Conservation (phyloP, 345 rosid species). For the Erysimum cheiranthoides region DNA sequence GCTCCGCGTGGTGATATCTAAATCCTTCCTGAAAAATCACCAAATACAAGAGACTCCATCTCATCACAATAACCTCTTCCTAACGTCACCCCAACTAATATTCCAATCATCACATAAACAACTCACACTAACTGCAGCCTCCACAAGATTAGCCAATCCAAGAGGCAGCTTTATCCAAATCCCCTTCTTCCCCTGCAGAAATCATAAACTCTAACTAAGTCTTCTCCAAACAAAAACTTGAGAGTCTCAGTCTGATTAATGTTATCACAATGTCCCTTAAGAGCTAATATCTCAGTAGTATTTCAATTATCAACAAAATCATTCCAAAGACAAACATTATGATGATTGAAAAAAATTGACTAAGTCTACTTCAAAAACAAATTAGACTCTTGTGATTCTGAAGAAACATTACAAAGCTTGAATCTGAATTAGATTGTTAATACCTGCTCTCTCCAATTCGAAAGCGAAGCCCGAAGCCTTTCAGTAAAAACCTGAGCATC, state of each 20-base stretch:
- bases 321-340: too few species aligned
- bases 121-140: conserved; percentile 45
- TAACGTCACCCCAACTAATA: not conserved
- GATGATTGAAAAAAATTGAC: too few species aligned
- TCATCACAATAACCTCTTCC: not conserved
- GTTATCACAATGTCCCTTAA: not conserved
- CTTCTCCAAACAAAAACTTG: not conserved
- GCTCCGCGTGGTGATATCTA: conserved; percentile 71
- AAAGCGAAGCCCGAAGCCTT: conserved; percentile 60
- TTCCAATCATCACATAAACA: not conserved
- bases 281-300: not conserved
- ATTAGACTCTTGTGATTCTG: not conserved
- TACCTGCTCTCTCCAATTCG: conserved; percentile 64
- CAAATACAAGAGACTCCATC: not conserved
- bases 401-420: not conserved
- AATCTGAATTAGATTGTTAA: not conserved
- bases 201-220: not conserved
- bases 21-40: conserved; percentile 65
- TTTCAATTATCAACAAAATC: too few species aligned
- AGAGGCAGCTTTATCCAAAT: conserved; percentile 80
- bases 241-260: not conserved
- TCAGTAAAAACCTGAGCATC: conserved; percentile 50
- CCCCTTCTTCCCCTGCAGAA: conserved; percentile 67
- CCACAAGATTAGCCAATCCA: conserved; percentile 56
- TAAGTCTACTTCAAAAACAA: too few species aligned